These are phyloP conservation scores for Colletotrichum shisoi DNA, from an alignment of 2,329 filamentous ascomycete genomes.

Conservation along the genomic window DNA sequence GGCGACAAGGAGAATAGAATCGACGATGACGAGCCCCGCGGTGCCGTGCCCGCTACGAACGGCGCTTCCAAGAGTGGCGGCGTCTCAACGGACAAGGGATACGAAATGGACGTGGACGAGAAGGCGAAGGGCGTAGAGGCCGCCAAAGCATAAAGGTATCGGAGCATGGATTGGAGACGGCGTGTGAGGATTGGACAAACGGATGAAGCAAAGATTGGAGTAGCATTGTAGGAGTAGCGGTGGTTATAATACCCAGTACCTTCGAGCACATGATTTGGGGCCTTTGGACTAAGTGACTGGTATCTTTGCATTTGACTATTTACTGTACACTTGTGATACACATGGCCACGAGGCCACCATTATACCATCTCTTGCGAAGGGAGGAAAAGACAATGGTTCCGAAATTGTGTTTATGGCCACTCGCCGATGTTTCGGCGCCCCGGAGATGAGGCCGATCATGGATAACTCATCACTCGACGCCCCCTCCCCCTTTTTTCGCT, in stretches of 20 bases:
- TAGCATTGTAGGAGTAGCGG: conserved; percentile 35
- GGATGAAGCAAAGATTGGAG: conserved; percentile 7
- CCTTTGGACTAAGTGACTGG: neutral
- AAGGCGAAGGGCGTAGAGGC: neutral
- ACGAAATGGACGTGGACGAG: conserved; percentile 28
- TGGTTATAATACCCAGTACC: conserved; percentile 37
- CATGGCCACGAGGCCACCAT: neutral
- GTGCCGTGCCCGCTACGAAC: conserved; percentile 3
- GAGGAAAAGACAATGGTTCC: neutral
- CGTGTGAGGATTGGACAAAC: conserved; percentile 12
- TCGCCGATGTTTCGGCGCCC: neutral
- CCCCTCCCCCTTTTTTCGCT: neutral
- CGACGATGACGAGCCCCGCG: conserved; percentile 25
- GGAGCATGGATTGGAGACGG: neutral
- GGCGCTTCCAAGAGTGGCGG: neutral
- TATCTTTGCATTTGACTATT: conserved; percentile 13
- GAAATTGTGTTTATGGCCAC: neutral
- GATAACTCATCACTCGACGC: neutral
- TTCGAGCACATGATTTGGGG: conserved; percentile 10
- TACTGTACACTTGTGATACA: conserved; percentile 19
- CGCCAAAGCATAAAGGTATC: neutral
- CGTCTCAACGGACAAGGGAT: conserved; percentile 5
- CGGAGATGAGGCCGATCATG: too few relatives aligned
- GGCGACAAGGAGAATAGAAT: conserved; percentile 60
- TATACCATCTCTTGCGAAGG: neutral